Percentiles rank a stretch among this genome's conserved stretches.
Conservation (phyloP, 495 filamentous ascomycete species). For the Penicillium desertorum region DNA sequence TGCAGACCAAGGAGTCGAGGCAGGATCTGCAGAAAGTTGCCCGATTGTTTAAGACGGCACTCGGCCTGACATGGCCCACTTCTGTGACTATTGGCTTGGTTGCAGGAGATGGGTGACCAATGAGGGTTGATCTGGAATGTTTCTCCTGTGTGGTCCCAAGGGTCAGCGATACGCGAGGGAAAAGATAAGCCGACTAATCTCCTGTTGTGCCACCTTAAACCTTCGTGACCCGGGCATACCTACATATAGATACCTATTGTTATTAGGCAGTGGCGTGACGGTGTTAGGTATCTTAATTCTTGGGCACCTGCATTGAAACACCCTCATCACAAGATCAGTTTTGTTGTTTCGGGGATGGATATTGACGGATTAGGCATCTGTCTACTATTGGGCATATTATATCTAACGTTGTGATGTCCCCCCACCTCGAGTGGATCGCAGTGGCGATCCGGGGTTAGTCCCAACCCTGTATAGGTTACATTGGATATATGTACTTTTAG, state of each 20-base stretch:
- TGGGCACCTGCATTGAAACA: slow-evolving; percentile 12
- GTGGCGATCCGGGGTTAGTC: slow-evolving; percentile 29
- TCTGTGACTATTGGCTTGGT: slow-evolving; percentile 68
- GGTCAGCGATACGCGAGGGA: slow-evolving; percentile 19
- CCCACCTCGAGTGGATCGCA: slow-evolving; percentile 21
- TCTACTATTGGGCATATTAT: slow-evolving; percentile 2
- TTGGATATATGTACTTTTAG: slow-evolving; percentile 1
- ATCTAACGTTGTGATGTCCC: slow-evolving; percentile 12
- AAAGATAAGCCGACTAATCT: slow-evolving; percentile 10
- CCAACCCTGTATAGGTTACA: slow-evolving; percentile 1
- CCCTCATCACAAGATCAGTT: not conserved
- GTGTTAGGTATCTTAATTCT: slow-evolving; percentile 4
- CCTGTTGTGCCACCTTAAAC: slow-evolving; percentile 22
- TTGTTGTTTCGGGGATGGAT: not conserved
- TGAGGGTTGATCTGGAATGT: slow-evolving; percentile 10
- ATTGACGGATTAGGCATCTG: slow-evolving; percentile 7
- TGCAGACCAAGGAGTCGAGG: slow-evolving; percentile 65
- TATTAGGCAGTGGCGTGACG: slow-evolving; percentile 16
- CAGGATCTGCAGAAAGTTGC: slow-evolving; percentile 66
- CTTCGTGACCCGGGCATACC: slow-evolving; percentile 11
- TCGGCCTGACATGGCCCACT: slow-evolving; percentile 63
- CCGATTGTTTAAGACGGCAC: slow-evolving; percentile 59
- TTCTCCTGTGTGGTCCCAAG: slow-evolving; percentile 11
- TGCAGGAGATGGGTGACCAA: slow-evolving; percentile 43
- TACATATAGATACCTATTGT: slow-evolving; percentile 14